These are phyloP conservation scores for Pleurotus giganteus DNA, from an alignment of 768 basidiomycete species.

Conservation along the genomic window DNA sequence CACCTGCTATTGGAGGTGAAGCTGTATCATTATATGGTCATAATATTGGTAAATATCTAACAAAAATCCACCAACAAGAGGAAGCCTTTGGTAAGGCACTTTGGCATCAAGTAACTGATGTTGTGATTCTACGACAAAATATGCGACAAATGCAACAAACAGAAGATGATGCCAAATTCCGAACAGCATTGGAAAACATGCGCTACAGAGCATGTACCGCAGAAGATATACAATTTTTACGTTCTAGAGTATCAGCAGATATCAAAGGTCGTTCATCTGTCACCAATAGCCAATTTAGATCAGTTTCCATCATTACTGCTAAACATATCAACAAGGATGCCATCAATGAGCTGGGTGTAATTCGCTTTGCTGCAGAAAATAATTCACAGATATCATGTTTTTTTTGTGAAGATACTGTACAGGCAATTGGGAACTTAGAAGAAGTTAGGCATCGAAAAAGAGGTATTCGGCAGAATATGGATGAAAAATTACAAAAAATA, in stretches of 20 bases:
- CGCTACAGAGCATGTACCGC: slow-evolving; percentile 20
- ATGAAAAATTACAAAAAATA: not conserved
- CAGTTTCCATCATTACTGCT: slow-evolving; percentile 31
- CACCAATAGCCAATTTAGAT: slow-evolving; percentile 17
- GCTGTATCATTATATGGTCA: slow-evolving; percentile 18
- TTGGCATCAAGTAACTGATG: slow-evolving; percentile 31
- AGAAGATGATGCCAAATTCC: slow-evolving; percentile 22
- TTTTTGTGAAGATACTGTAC: slow-evolving; percentile 23
- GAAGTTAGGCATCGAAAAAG: slow-evolving; percentile 1
- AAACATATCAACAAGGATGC: slow-evolving; percentile 27
- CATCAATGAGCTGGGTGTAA: slow-evolving; percentile 25
- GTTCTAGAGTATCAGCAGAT: slow-evolving; percentile 9
- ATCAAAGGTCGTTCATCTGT: slow-evolving; percentile 2
- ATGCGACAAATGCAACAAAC: slow-evolving; percentile 28
- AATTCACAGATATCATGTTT: slow-evolving; percentile 23
- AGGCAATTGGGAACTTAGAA: not conserved
- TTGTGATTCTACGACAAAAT: slow-evolving; percentile 26
- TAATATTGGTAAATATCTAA: slow-evolving; percentile 9
- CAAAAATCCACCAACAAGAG: slow-evolving; percentile 15
- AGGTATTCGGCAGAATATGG: not conserved
- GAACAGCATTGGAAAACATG: slow-evolving; percentile 29
- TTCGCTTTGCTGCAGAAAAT: slow-evolving; percentile 28
- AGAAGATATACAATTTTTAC: slow-evolving; percentile 23
- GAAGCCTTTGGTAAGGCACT: slow-evolving; percentile 23
- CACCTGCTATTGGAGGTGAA: slow-evolving; percentile 20